Base-by-base conservation (phyloP, 345 rosid genomes). In the Firmiana major region DNA sequence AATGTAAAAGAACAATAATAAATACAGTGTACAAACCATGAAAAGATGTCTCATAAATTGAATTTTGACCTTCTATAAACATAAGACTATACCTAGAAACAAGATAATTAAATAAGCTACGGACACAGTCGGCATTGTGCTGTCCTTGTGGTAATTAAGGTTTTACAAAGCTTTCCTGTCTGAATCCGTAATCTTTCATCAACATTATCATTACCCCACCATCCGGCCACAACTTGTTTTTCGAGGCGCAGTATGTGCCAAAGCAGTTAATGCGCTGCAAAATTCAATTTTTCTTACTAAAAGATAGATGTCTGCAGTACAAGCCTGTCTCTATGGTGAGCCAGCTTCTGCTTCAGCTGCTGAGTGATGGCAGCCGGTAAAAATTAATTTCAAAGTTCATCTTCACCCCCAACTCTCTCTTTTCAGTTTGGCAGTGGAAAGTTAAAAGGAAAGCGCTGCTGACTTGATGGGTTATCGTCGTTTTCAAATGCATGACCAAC, bases 391-490 rank as follows among this genome's bases (percentile, higher is more conserved):
- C 63, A 58, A 10, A 58, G 1, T 22, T 22, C 11, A 22, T 7
- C 31, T 31, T 63, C n/a, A n/a, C 66, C 42, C n/a, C 51, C n/a
- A 13, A 26, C 48, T 45, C 64, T 12, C 64, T 12, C 24, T 16
- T 31, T 9, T 9, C 22, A 34, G 21, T 63, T 63, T 31, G 43
- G 43, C 67, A 11, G 67, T 34, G 42, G n/a, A 63, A 63, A 63
- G 67, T 63, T 63, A 63, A 63, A 63, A 63, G 31, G 43, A 7
- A 42, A 69, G 4, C 55, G 21, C 22, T 21, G 55, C n/a, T 45
- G 73, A 45, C 15, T 45, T 69, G 73, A 69, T 69, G 73, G 55
- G 57, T 69, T 69, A 13, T 28, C 38, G 73, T 68, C 55, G 73
- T 68, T 68, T 68, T 68, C 73, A 24, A 55, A 10, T 68, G 45